phyloP scores from a whole-genome alignment of 495 filamentous ascomycete species.

The Bacidia gigantensis region DNA sequence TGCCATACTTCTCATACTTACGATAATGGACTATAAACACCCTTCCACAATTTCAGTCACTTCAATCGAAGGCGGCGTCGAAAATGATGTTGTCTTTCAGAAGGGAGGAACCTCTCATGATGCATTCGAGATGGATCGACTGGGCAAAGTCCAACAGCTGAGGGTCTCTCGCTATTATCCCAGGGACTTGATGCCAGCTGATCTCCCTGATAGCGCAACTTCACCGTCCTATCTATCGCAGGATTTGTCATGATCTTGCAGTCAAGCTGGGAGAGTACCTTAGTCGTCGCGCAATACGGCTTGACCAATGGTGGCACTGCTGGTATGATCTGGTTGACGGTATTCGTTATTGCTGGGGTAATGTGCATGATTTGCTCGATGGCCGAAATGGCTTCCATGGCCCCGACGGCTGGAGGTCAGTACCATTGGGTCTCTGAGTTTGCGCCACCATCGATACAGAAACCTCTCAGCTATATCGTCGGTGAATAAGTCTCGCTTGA shows the following conservation, averaged over 20 bases:
- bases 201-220: constrained; percentile 24
- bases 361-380: constrained; percentile 35
- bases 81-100: background rate
- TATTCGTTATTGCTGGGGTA: constrained; percentile 34
- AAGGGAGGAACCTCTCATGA: background rate
- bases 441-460: constrained; percentile 30
- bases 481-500: constrained; percentile 35
- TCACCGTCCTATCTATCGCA: constrained; percentile 33
- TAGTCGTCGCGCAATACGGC: constrained; percentile 25
- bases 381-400: constrained; percentile 43
- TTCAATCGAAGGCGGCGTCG: background rate
- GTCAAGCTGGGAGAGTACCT: constrained; percentile 35
- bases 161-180: background rate
- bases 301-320: constrained; percentile 41
- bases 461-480: constrained; percentile 32
- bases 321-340: constrained; percentile 39
- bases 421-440: constrained; percentile 39
- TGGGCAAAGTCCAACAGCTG: constrained; percentile 2
- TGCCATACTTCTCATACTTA: background rate
- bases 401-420: constrained; percentile 33
- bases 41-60: background rate
- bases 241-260: constrained; percentile 35
- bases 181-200: background rate
- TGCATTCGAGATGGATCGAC: background rate
- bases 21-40: background rate